Evolutionary conservation across 2,329 filamentous ascomycete genomes (phyloP).

Genomic region (Lizonia empirigonia): DNA sequence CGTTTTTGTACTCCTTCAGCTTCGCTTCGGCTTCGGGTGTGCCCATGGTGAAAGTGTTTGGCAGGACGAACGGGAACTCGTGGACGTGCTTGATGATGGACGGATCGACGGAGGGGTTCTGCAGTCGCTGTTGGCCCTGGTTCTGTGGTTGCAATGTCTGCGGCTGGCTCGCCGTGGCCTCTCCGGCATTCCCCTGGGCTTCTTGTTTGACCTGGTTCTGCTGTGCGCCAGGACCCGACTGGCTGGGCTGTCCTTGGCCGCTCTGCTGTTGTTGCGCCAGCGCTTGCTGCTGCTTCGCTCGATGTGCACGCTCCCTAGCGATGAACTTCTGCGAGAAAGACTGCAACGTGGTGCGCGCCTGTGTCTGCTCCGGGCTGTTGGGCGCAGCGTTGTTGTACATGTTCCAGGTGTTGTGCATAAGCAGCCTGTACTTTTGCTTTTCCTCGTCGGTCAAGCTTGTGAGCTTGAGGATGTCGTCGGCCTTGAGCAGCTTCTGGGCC

Average conservation of each 20-base stretch:
- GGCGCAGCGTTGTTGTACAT: slow-evolving; percentile 56
- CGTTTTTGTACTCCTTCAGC: slow-evolving; percentile 44
- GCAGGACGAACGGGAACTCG: slow-evolving; percentile 42
- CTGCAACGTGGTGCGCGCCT: slow-evolving; percentile 58
- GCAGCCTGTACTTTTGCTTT: slow-evolving; percentile 61
- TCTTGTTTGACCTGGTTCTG: slow-evolving; percentile 35
- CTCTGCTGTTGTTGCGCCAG: slow-evolving; percentile 18
- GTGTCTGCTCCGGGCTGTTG: slow-evolving; percentile 57
- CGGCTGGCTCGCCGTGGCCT: slow-evolving; percentile 9
- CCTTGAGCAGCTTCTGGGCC: slow-evolving; percentile 35
- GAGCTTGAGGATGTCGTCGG: slow-evolving; percentile 45
- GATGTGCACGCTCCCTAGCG: slow-evolving; percentile 53
- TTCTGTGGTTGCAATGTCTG: slow-evolving; percentile 16
- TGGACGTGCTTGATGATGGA: slow-evolving; percentile 48
- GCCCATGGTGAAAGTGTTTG: slow-evolving; percentile 34
- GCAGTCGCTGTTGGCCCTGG: slow-evolving; percentile 19
- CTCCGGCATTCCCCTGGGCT: slow-evolving; percentile 10
- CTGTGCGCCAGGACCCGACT: slow-evolving; percentile 28
- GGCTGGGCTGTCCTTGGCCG: slow-evolving; percentile 30
- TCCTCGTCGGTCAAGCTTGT: slow-evolving; percentile 56
- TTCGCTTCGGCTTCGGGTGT: slow-evolving; percentile 46
- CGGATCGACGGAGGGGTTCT: slow-evolving; percentile 30
- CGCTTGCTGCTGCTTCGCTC: slow-evolving; percentile 40
- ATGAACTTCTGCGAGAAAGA: slow-evolving; percentile 59
- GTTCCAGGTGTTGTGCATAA: slow-evolving; percentile 62